phyloP scores from a whole-genome alignment of 2,329 filamentous ascomycete species.

The Ophiosphaerella herpotricha region DNA sequence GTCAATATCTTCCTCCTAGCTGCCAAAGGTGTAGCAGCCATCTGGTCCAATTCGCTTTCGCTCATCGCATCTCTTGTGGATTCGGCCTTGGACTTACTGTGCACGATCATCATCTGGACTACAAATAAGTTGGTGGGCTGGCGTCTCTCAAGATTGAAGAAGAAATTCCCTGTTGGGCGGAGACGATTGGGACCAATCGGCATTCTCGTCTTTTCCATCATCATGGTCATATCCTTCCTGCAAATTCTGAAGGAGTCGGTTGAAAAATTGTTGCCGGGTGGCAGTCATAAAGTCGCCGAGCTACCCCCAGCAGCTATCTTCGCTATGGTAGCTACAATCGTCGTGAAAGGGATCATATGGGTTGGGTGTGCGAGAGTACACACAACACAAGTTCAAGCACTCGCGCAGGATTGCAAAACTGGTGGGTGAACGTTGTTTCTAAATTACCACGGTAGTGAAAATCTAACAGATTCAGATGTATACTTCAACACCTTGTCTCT shows the following conservation, averaged over 20 bases:
- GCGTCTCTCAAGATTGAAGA: slow-evolving; percentile 56
- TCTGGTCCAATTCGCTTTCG: slow-evolving; percentile 63
- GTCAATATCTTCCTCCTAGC: slow-evolving; percentile 62
- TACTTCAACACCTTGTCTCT: slow-evolving; percentile 68
- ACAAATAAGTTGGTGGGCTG: slow-evolving; percentile 64
- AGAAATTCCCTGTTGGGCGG: slow-evolving; percentile 60
- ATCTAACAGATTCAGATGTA: slow-evolving; percentile 51
- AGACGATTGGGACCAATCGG: slow-evolving; percentile 63
- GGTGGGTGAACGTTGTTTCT: background rate
- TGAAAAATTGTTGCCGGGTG: slow-evolving; percentile 59
- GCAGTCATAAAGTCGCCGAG: slow-evolving; percentile 53
- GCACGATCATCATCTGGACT: slow-evolving; percentile 64
- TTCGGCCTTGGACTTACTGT: slow-evolving; percentile 64
- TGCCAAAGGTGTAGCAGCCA: slow-evolving; percentile 61
- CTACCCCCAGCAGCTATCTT: slow-evolving; percentile 60
- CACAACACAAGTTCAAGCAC: slow-evolving; percentile 66
- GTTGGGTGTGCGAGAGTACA: slow-evolving; percentile 64
- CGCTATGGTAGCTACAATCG: slow-evolving; percentile 62
- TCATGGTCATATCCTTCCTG: slow-evolving; percentile 66
- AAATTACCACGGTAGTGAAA: too few species aligned
- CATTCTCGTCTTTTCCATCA: slow-evolving; percentile 66
- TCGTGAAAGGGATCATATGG: slow-evolving; percentile 65
- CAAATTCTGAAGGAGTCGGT: slow-evolving; percentile 67
- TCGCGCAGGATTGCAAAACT: slow-evolving; percentile 65
- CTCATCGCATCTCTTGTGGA: slow-evolving; percentile 66